phyloP scores from a whole-genome alignment of 305 asterid species.

The Fraxinus velutina region DNA sequence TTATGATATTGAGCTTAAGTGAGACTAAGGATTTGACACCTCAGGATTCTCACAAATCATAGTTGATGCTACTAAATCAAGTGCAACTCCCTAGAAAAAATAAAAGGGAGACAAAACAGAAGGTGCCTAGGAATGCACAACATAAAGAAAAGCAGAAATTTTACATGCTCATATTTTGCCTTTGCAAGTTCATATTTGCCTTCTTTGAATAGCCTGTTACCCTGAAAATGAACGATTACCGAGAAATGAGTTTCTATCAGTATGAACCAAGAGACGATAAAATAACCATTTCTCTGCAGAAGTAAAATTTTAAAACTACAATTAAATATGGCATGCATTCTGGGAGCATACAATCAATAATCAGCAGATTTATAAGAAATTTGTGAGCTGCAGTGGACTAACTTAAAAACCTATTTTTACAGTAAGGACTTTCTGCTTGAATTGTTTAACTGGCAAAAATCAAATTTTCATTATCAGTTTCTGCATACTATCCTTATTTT shows the following conservation, averaged over 20 bases:
- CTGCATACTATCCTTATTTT: neutral
- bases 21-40: neutral
- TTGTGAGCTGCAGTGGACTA: neutral
- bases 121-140: neutral
- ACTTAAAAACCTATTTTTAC: neutral
- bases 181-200: constrained; percentile 90
- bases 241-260: constrained; percentile 12
- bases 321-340: neutral
- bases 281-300: neutral
- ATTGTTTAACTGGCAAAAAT: neutral
- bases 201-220: constrained; percentile 94
- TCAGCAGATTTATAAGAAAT: neutral
- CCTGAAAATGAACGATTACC: constrained; percentile 50
- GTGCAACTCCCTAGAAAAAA: neutral
- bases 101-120: neutral
- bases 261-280: constrained; percentile 8
- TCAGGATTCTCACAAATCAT: neutral
- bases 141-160: constrained; percentile 15
- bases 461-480: neutral
- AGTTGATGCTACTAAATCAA: neutral
- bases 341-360: neutral
- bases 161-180: constrained; percentile 89
- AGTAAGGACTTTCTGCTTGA: neutral
- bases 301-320: neutral
- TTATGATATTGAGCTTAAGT: neutral